Conservation (phyloP, 1,139 yeast genomes). For the Taphrina wiesneri region DNA sequence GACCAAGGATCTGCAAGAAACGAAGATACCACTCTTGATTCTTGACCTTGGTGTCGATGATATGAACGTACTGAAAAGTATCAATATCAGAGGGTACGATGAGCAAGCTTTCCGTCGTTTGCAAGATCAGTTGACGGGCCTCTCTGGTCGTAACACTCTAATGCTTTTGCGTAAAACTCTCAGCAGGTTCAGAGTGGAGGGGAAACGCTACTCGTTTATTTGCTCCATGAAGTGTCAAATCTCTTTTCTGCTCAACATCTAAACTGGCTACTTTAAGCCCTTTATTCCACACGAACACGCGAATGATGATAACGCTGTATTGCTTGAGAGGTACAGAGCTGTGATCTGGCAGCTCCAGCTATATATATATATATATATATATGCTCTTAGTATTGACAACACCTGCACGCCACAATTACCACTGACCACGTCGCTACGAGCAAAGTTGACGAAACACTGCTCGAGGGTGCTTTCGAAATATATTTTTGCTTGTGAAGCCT, state of each 20-base stretch:
- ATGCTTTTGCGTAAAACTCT: neutral
- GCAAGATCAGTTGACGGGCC: neutral
- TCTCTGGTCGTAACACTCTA: neutral
- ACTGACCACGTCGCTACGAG: too few species aligned
- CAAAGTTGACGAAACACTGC: too few species aligned
- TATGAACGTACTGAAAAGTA: conserved; percentile 42
- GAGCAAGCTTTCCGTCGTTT: neutral
- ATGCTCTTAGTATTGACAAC: too few species aligned
- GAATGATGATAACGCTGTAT: too few species aligned
- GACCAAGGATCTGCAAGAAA: conserved; percentile 57
- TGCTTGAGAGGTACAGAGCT: too few species aligned
- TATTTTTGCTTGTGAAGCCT: too few species aligned
- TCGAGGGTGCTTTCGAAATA: too few species aligned
- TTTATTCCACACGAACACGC: too few species aligned
- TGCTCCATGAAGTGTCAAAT: neutral
- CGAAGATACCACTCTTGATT: conserved; percentile 63
- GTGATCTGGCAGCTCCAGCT: too few species aligned
- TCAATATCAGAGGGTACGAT: neutral
- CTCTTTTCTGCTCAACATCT: neutral
- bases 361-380: too few species aligned
- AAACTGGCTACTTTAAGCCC: too few species aligned
- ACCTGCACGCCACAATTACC: too few species aligned
- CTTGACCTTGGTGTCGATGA: conserved; percentile 82
- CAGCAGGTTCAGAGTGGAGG: neutral
- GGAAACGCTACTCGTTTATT: neutral